Evolutionary conservation across 306 rosid genomes (phyloP).

Genomic region (Leucaena leucocephala): DNA sequence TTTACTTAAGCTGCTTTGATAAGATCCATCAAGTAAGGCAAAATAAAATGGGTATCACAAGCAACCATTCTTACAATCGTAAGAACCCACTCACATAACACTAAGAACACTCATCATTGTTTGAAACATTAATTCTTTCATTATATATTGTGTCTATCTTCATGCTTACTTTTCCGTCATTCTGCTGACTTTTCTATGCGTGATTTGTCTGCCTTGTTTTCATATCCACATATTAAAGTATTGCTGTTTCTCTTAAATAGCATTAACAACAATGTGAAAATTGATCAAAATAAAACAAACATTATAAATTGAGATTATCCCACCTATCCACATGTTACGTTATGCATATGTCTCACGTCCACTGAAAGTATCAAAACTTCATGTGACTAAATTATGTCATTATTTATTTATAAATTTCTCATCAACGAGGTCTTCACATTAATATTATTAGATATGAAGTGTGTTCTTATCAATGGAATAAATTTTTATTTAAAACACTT

Average conservation of each 20-base stretch:
- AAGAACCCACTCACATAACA: conserved; percentile 60
- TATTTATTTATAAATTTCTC: too few relatives aligned
- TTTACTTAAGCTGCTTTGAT: background rate
- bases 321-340: background rate
- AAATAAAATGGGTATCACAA: conserved; percentile 62
- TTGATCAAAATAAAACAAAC: background rate
- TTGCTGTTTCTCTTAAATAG: conserved; percentile 18
- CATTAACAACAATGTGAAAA: background rate
- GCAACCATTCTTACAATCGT: conserved; percentile 76
- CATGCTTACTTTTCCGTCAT: conserved; percentile 45
- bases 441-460: background rate
- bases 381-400: background rate
- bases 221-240: background rate
- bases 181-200: background rate
- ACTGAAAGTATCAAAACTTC: background rate
- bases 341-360: background rate
- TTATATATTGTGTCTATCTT: background rate
- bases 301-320: background rate
- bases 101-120: background rate
- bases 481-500: too few relatives aligned
- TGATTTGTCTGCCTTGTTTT: conserved; percentile 20
- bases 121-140: background rate
- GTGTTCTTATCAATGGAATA: background rate
- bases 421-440: background rate
- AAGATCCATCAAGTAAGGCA: background rate